A percentile compares a stretch with the other conserved stretches of the same genome.
These are phyloP conservation scores for Astrothelium subdiscretum DNA, from an alignment of 495 filamentous ascomycete species.

Conservation along the genomic window DNA sequence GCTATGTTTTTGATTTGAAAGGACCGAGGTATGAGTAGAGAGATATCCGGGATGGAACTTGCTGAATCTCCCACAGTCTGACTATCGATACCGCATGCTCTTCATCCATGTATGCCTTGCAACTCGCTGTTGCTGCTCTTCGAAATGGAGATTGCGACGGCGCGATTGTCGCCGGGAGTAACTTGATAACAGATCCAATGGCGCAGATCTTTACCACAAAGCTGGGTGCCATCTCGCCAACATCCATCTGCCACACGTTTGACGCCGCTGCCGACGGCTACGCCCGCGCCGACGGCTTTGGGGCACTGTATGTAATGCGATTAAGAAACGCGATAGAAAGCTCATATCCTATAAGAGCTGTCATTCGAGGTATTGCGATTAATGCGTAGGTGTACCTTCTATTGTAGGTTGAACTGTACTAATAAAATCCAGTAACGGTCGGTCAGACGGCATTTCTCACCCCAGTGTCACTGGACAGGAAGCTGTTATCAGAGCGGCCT, in stretches of 20 bases:
- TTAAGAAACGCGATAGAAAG: conserved; percentile 26
- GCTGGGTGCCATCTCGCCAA: neutral
- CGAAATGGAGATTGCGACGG: conserved; percentile 3
- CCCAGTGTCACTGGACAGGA: conserved; percentile 4
- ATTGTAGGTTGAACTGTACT: neutral
- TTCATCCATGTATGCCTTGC: conserved; percentile 12
- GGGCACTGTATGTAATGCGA: conserved; percentile 26
- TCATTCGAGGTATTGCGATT: conserved; percentile 6
- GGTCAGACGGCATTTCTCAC: conserved; percentile 3
- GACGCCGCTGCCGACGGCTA: conserved; percentile 23
- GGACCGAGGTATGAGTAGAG: conserved; percentile 26
- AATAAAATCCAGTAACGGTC: neutral
- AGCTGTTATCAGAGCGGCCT: conserved; percentile 4
- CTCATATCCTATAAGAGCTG: conserved; percentile 28
- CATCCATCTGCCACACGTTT: conserved; percentile 2
- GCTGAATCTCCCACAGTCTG: conserved; percentile 15
- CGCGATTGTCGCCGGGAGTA: neutral
- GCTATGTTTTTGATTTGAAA: conserved; percentile 37
- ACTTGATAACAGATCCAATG: neutral
- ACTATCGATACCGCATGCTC: conserved; percentile 45
- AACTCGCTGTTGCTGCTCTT: neutral
- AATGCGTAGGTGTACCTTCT: conserved; percentile 1
- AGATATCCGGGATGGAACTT: neutral
- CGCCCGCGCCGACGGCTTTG: conserved; percentile 28
- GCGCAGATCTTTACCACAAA: neutral